Evolutionary conservation across 345 rosid species (phyloP), one percentile per base, ranked within the genome.

Genomic region (Theobroma cacao): DNA sequence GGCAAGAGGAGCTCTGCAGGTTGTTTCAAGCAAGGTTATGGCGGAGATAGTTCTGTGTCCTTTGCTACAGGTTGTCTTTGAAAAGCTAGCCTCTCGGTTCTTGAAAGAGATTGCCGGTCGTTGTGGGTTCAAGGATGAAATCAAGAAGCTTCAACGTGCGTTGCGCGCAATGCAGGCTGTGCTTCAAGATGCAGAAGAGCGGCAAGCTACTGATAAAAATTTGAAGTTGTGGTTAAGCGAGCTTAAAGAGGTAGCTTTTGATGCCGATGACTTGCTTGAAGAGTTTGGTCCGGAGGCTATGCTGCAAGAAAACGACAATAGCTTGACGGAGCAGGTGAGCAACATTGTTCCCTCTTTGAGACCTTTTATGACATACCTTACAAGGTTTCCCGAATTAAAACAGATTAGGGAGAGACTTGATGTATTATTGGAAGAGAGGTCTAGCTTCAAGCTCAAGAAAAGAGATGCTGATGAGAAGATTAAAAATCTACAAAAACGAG

Each of bases 11-110:
- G 1, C 48, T 53, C 12, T 1, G 3, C 58, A 69, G 47, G 47
- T 52, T 52, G 22, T 52, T 55, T 22, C 11, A 53, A 2, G 63
- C 1, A 68, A 56, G 9, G 13, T 55, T 55, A 77, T 70, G 80
- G 75, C 75, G 18, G 60, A 69, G 20, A 52, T 75, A 22, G 59
- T 75, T 41, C 2, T 80, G 34, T 66, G 72, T 7, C 79, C 82
- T 24, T 33, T 80, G 30, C 43, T 80, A 36, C 62, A 80, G 53
- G 72, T 80, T 31, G 52, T 80, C 15, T 75, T 80, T 24, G 83
- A 80, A 4, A 75, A 70, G 31, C n/a, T 76, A 22, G 77, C 77
- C 14, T 12, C 61, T 55, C 71, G 34, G 10, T 7, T 68, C 5
- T 6, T 60, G 10, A 40, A 33, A 18, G 34, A 52, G 30, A 34